Evolutionary conservation across 371 early-diverging fungal species (phyloP), one percentile per base, ranked within the genome.

Genomic region (Homolaphlyctis polyrhiza): DNA sequence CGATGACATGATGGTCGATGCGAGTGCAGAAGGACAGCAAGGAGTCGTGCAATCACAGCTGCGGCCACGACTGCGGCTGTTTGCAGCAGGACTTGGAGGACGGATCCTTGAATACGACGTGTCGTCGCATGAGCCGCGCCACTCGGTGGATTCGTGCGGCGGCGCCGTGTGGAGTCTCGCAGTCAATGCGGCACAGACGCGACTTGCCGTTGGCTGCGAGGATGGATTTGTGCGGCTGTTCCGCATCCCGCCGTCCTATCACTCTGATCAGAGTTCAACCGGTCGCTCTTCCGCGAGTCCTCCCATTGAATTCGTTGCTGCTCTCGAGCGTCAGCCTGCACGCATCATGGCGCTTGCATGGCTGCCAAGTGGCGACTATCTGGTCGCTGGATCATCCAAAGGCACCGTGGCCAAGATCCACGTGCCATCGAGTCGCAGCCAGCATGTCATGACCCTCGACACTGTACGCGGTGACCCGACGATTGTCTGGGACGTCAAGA

Each of bases 91-190:
- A 23, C 77, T 91, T 33, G 91, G 90, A 65, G 92, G 93, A 0
- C 82, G 82, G 49, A 88, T 97, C 62, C 80, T 87, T 2, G 97
- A 96, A 76, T 96, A 93, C 92, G 89, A 94, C 72, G 66, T 92
- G 18, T 80, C 72, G 0, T 74, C 85, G 21, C 76, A 92, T 66
- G 77, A 77, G 54, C 90, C 89, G 28, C 83, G 73, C 72, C 69
- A 75, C 5, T 70, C 72, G 2, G 82, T 89, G 8, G 91, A 92
- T 65, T 89, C 91, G 23, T 85, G 89, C 61, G 97, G 97, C 68
- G 96, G 97, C 36, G 89, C 95, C 3, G 83, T 96, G 23, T 95
- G 95, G 94, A 91, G 93, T 72, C 86, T 94, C 80, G 87, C 91
- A n/a, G 87, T 84, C 14, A 90, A 91, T 62, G 87, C 82, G 32